phyloP scores from a whole-genome alignment of 345 rosid genomes.

The Bruguiera parviflora region DNA sequence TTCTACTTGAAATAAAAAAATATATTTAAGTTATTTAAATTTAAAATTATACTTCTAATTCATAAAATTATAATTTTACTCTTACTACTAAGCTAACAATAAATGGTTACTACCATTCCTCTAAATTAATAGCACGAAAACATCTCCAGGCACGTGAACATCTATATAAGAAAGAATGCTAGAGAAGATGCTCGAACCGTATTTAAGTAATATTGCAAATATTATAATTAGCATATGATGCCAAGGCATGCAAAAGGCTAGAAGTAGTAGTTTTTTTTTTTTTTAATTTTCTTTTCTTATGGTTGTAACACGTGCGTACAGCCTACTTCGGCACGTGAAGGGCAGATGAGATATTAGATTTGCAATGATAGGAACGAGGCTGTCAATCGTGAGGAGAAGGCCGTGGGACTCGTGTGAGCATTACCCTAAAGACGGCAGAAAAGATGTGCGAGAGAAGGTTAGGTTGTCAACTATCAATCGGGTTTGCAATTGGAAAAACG shows the following conservation, averaged over 20 bases:
- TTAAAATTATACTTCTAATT: too few species aligned
- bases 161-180: background rate
- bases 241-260: too few species aligned
- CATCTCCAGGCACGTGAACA: background rate
- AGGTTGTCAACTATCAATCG: slow-evolving; percentile 44
- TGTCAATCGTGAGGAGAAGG: slow-evolving; percentile 33
- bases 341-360: slow-evolving; percentile 16
- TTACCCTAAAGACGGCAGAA: slow-evolving; percentile 23
- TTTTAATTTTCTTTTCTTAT: background rate
- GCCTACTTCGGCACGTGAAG: slow-evolving; percentile 48
- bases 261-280: too few species aligned
- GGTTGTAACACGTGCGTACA: slow-evolving; percentile 27
- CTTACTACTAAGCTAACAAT: too few species aligned
- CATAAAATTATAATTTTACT: too few species aligned
- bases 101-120: background rate
- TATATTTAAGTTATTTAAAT: too few species aligned
- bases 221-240: too few species aligned
- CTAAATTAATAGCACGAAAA: background rate
- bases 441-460: slow-evolving; percentile 28
- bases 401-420: slow-evolving; percentile 60
- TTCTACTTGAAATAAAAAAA: too few species aligned
- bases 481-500: slow-evolving; percentile 39
- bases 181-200: background rate
- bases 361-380: slow-evolving; percentile 10
- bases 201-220: too few species aligned